Conservation (phyloP, 768 basidiomycete species). For the Leucocoprinus sp. region DNA sequence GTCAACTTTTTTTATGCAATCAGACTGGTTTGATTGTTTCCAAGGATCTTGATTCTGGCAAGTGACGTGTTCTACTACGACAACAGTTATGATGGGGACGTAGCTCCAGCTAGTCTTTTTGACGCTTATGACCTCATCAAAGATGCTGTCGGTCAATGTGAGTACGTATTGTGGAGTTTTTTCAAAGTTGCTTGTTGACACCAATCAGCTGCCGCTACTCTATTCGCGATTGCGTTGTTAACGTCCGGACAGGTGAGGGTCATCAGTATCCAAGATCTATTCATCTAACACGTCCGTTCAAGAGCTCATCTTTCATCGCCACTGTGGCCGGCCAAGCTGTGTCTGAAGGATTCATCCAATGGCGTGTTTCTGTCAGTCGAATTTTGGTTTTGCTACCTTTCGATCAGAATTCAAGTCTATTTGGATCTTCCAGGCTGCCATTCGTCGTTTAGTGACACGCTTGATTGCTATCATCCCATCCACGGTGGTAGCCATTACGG, state of each 20-base stretch:
- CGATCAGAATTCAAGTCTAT: slow-evolving; percentile 12
- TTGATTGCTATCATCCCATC: slow-evolving; percentile 77
- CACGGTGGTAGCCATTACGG: slow-evolving; percentile 63
- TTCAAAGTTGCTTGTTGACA: background rate
- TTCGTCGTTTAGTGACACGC: slow-evolving; percentile 80
- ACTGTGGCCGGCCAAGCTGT: slow-evolving; percentile 89
- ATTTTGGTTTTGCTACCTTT: slow-evolving; percentile 10
- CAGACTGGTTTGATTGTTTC: slow-evolving; percentile 2
- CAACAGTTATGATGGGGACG: slow-evolving; percentile 16
- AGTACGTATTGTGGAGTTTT: slow-evolving; percentile 15
- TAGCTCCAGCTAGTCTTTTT: slow-evolving; percentile 63
- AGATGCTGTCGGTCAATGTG: slow-evolving; percentile 59
- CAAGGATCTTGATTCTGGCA: slow-evolving; percentile 74
- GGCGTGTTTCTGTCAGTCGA: slow-evolving; percentile 64
- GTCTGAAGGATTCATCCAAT: slow-evolving; percentile 82
- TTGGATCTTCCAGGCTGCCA: slow-evolving; percentile 39
- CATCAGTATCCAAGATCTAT: background rate
- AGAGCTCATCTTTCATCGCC: slow-evolving; percentile 81
- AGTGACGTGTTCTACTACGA: slow-evolving; percentile 72
- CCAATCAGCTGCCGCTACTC: slow-evolving; percentile 59
- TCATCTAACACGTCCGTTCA: background rate
- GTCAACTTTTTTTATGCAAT: slow-evolving; percentile 18
- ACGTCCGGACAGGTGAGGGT: slow-evolving; percentile 62
- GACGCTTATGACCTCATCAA: slow-evolving; percentile 74
- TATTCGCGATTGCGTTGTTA: slow-evolving; percentile 84